Conservation (phyloP, 1,284 basidiomycete genomes). For the Cutaneotrichosporon cavernicola region DNA sequence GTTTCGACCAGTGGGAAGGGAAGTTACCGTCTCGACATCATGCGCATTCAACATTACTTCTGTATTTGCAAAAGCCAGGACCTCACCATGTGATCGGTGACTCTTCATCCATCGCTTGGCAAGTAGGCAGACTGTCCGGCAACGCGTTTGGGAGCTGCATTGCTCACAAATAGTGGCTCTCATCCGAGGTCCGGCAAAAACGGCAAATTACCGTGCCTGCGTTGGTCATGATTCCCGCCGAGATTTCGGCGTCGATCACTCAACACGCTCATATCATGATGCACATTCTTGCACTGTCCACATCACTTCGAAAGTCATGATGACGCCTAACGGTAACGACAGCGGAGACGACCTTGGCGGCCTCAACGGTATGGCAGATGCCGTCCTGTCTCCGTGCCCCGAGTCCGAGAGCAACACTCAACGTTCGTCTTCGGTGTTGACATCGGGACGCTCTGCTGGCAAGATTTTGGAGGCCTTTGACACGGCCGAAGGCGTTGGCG, state of each 20-base stretch:
- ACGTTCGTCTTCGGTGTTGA: background rate
- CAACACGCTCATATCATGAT: background rate
- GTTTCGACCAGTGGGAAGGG: too few relatives aligned
- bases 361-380: background rate
- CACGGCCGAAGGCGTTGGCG: conserved; percentile 83
- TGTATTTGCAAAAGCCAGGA: too few relatives aligned
- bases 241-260: background rate
- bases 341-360: background rate
- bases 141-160: too few relatives aligned
- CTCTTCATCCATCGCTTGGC: too few relatives aligned
- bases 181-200: too few relatives aligned
- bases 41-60: too few relatives aligned
- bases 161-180: too few relatives aligned
- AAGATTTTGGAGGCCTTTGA: conserved; percentile 75
- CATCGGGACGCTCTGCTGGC: conserved; percentile 60
- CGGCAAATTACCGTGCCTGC: background rate
- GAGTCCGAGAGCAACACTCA: background rate
- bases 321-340: background rate
- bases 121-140: too few relatives aligned
- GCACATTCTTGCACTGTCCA: background rate
- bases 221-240: background rate
- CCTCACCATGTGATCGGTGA: too few relatives aligned
- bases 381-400: background rate
- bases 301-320: background rate
- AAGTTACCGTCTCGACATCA: too few relatives aligned